Percentiles rank a stretch among this genome's conserved stretches.
Evolutionary conservation across 331 rosid species (phyloP).

Genomic region (Pyracantha coccinea): DNA sequence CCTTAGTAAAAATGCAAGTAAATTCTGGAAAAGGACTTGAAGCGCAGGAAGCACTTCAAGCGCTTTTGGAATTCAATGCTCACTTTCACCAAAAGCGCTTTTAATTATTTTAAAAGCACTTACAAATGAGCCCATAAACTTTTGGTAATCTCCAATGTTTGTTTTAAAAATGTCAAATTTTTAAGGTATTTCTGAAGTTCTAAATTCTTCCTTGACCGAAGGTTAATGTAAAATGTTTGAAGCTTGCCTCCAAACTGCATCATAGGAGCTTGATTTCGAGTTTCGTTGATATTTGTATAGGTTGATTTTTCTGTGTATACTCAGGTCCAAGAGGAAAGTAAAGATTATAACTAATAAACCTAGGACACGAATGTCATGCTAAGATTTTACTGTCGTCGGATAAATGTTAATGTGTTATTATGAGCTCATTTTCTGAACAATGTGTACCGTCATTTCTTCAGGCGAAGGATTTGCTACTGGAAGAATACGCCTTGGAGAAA

Average conservation of each 20-base stretch:
- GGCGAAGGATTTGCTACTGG: conserved; percentile 78
- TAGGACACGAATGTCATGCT: background rate
- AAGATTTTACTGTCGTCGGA: background rate
- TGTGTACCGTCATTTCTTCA: conserved; percentile 14
- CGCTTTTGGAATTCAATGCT: too few species aligned
- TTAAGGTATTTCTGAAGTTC: background rate
- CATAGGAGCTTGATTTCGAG: background rate
- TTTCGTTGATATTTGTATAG: background rate
- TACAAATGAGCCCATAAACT: background rate
- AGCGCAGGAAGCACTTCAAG: too few species aligned
- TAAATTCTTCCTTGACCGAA: background rate
- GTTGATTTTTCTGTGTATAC: background rate
- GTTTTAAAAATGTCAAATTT: background rate
- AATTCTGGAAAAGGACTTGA: too few species aligned
- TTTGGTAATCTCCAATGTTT: background rate
- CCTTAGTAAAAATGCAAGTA: too few species aligned
- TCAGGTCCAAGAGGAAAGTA: background rate
- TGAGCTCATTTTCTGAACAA: background rate
- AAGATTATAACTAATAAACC: background rate
- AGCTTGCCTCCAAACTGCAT: background rate
- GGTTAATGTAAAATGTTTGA: background rate
- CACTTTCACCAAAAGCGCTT: too few species aligned
- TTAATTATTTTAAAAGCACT: too few species aligned
- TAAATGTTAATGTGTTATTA: background rate
- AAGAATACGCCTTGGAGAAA: conserved; percentile 68